Percentiles rank a stretch among this genome's conserved stretches.
These are phyloP conservation scores for Daldinia childiae DNA, from an alignment of 495 filamentous ascomycete species.

Conservation along the genomic window DNA sequence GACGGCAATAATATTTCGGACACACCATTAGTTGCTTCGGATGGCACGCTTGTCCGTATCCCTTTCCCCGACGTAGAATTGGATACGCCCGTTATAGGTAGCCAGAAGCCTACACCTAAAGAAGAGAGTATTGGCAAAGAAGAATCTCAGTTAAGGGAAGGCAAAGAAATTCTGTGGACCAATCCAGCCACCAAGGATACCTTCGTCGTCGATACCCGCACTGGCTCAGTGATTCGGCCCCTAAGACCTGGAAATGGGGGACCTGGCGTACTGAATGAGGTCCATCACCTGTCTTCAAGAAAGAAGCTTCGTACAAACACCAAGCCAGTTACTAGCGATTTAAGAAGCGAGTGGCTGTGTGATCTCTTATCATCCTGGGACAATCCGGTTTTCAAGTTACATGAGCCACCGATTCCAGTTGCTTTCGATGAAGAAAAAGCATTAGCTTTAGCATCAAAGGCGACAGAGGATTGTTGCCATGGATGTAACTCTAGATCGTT, in stretches of 20 bases:
- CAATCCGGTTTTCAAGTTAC: slow-evolving; percentile 52
- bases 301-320: slow-evolving; percentile 34
- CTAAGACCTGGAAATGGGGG: not conserved
- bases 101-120: not conserved
- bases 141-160: not conserved
- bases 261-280: slow-evolving; percentile 3
- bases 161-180: slow-evolving; percentile 67
- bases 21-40: slow-evolving; percentile 42
- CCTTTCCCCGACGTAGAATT: slow-evolving; percentile 51
- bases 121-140: not conserved
- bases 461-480: slow-evolving; percentile 20
- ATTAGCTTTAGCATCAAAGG: slow-evolving; percentile 43
- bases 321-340: slow-evolving; percentile 24
- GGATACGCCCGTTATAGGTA: not conserved
- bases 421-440: slow-evolving; percentile 43
- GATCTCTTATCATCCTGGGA: slow-evolving; percentile 50
- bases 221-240: slow-evolving; percentile 62
- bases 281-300: slow-evolving; percentile 8
- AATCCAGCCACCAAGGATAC: slow-evolving; percentile 70
- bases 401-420: slow-evolving; percentile 51
- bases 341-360: slow-evolving; percentile 52
- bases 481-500: slow-evolving; percentile 38
- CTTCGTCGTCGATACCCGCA: slow-evolving; percentile 67
- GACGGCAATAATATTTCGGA: slow-evolving; percentile 39
- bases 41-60: slow-evolving; percentile 48